Conservation (phyloP, 2,329 filamentous ascomycete genomes). For the Talaromyces marneffei region DNA sequence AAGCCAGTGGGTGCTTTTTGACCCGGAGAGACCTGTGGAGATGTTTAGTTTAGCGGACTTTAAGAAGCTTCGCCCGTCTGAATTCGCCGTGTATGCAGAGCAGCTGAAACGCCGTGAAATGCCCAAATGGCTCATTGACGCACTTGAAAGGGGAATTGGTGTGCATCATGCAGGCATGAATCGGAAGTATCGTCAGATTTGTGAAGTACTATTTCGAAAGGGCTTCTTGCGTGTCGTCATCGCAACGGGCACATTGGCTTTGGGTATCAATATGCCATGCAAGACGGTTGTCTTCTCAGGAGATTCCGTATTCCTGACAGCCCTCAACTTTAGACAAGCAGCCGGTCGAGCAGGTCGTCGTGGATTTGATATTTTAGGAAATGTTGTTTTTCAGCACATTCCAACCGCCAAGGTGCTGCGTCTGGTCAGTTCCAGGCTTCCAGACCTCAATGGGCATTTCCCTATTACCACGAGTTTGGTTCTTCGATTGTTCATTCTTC, state of each 20-base stretch:
- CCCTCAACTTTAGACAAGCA: constrained; percentile 70
- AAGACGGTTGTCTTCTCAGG: constrained; percentile 73
- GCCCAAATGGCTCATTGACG: constrained; percentile 46
- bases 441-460: constrained; percentile 71
- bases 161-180: constrained; percentile 79
- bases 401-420: constrained; percentile 56
- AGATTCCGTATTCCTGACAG: constrained; percentile 66
- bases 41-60: constrained; percentile 1
- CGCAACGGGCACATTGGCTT: constrained; percentile 67
- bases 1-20: constrained; percentile 58
- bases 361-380: constrained; percentile 74
- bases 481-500: constrained; percentile 60
- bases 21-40: constrained; percentile 56
- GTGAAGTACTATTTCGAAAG: constrained; percentile 59
- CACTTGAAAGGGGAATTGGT: constrained; percentile 62
- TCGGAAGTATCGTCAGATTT: constrained; percentile 62
- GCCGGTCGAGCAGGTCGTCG: constrained; percentile 72
- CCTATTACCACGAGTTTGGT: constrained; percentile 69
- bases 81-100: background rate
- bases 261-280: constrained; percentile 80
- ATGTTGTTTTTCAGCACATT: constrained; percentile 69
- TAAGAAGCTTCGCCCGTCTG: background rate
- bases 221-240: constrained; percentile 66
- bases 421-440: constrained; percentile 66
- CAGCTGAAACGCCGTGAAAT: background rate